phyloP scores from a whole-genome alignment of 495 filamentous ascomycete genomes.

The Penicillium turbatum region DNA sequence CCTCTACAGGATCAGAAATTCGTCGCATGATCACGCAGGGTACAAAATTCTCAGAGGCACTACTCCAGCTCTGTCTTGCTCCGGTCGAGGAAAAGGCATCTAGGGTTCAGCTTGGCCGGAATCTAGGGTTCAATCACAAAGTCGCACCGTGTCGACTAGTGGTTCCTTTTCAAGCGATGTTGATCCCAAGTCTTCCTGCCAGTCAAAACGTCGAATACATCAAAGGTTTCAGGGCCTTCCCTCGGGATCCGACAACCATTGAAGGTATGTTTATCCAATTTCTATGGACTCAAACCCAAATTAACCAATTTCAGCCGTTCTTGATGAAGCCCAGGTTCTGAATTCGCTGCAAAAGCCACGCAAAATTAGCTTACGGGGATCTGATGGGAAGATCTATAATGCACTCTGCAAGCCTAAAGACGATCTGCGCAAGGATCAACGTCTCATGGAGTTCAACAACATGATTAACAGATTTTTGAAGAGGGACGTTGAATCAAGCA shows the following conservation, averaged over 20 bases:
- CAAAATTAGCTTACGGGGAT: conserved; percentile 82
- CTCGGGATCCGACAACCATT: conserved; percentile 59
- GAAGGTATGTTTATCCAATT: conserved; percentile 33
- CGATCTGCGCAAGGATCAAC: conserved; percentile 92
- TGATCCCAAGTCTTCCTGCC: conserved; percentile 77
- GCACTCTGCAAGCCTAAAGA: conserved; percentile 97
- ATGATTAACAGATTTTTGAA: conserved; percentile 96
- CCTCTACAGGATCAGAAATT: conserved; percentile 48
- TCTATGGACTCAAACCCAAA: conserved; percentile 30
- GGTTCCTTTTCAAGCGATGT: conserved; percentile 77
- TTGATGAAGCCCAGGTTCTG: conserved; percentile 83
- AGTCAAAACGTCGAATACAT: conserved; percentile 62
- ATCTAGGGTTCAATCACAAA: conserved; percentile 81
- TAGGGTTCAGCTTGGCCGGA: conserved; percentile 64
- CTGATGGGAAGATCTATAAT: conserved; percentile 81
- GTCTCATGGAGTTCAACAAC: conserved; percentile 97
- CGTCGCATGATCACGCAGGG: conserved; percentile 68
- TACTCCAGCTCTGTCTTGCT: conserved; percentile 74
- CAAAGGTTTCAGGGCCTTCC: conserved; percentile 77
- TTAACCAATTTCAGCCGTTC: conserved; percentile 52
- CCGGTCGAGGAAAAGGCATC: conserved; percentile 65
- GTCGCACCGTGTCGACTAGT: conserved; percentile 77
- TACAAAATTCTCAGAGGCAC: conserved; percentile 77
- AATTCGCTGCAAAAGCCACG: conserved; percentile 88
- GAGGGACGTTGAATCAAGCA: conserved; percentile 82